phyloP scores from a whole-genome alignment of 2,329 filamentous ascomycete species.

The Botrytis sinoallii region DNA sequence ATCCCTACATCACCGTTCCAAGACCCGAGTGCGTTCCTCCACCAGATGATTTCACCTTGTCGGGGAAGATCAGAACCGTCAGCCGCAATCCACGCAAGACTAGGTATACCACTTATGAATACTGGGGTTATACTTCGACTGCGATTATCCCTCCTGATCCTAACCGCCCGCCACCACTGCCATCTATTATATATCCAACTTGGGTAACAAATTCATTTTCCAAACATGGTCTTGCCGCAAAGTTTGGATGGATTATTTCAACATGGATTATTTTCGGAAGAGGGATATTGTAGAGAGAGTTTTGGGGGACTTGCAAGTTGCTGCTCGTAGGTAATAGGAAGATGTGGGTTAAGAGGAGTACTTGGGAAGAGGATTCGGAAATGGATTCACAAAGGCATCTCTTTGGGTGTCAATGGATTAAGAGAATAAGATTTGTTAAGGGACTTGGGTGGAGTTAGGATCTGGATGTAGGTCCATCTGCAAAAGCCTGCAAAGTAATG shows the following conservation, averaged over 20 bases:
- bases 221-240: conserved; percentile 10
- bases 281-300: conserved; percentile 4
- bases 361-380: background rate
- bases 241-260: background rate
- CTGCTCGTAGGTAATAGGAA: background rate
- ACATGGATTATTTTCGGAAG: background rate
- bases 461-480: background rate
- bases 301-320: conserved; percentile 4
- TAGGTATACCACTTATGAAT: background rate
- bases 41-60: background rate
- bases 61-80: background rate
- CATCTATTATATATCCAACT: background rate
- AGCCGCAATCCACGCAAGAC: background rate
- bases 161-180: background rate
- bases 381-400: background rate
- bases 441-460: too few relatives aligned
- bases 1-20: background rate
- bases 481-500: background rate
- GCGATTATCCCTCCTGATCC: background rate
- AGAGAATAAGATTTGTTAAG: background rate
- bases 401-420: background rate
- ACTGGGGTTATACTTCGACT: background rate
- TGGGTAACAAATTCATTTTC: background rate
- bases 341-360: background rate
- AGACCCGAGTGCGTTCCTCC: background rate